phyloP scores from a whole-genome alignment of 176 grass and related monocot species.

The Saccharum officinarum region DNA sequence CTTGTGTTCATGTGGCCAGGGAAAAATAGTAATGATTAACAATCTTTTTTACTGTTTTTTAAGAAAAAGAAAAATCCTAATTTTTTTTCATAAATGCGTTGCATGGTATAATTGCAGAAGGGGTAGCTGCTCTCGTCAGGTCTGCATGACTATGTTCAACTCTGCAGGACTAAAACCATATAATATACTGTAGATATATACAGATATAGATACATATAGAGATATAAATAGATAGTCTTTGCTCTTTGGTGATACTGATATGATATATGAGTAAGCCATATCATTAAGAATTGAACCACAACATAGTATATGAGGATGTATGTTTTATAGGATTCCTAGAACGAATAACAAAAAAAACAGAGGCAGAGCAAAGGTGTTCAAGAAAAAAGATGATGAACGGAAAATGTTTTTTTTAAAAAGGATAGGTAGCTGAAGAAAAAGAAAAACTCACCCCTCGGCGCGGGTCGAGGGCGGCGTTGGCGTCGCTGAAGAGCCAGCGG shows the following conservation, averaged over 20 bases:
- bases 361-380: background rate
- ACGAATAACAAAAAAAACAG: background rate
- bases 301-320: background rate
- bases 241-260: too few species aligned
- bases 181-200: too few species aligned
- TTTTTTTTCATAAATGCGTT: background rate
- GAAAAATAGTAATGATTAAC: background rate
- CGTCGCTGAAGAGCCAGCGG: constrained; percentile 60
- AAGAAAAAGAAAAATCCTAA: background rate
- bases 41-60: background rate
- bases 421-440: background rate
- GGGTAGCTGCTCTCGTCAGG: background rate
- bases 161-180: background rate
- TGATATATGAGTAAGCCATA: too few species aligned
- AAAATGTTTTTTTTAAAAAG: too few species aligned
- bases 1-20: too few species aligned
- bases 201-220: too few species aligned
- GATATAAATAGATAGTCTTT: too few species aligned
- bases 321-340: background rate
- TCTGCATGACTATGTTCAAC: background rate
- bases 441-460: constrained; percentile 27
- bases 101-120: background rate
- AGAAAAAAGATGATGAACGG: background rate
- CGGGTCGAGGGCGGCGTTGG: constrained; percentile 51
- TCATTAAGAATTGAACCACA: background rate